Percentiles rank a stretch among this genome's conserved stretches.
These are phyloP conservation scores for Podila horticola DNA, from an alignment of 192 early-diverging fungal genomes.

Conservation along the genomic window DNA sequence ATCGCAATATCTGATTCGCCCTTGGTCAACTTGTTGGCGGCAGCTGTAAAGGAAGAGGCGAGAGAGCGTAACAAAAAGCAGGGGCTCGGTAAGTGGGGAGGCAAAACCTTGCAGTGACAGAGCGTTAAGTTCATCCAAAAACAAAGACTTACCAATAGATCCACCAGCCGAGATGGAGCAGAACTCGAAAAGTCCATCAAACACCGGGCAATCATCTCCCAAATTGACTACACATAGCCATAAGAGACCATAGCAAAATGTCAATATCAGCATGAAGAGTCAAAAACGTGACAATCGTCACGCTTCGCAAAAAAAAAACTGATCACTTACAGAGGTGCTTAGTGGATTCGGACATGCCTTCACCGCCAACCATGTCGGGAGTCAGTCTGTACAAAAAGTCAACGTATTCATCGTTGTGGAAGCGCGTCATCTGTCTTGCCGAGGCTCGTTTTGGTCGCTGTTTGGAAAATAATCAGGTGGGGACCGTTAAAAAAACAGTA, in stretches of 20 bases:
- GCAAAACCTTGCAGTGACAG: not conserved
- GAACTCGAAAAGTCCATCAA: constrained; percentile 97
- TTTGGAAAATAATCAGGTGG: constrained; percentile 6
- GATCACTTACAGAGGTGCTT: constrained; percentile 61
- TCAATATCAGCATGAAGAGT: not conserved
- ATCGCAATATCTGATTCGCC: constrained; percentile 77
- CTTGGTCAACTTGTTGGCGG: constrained; percentile 70
- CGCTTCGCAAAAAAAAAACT: not conserved
- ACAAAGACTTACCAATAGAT: constrained; percentile 75
- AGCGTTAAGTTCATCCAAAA: not conserved
- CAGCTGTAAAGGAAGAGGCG: constrained; percentile 42
- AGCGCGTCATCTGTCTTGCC: constrained; percentile 88
- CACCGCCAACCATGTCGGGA: constrained; percentile 75
- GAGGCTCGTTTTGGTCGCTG: constrained; percentile 77
- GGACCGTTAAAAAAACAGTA: not conserved
- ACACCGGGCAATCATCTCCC: constrained; percentile 94
- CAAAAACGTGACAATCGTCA: not conserved
- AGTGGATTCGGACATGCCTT: constrained; percentile 60
- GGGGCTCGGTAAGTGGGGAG: not conserved
- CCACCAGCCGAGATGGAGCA: constrained; percentile 93
- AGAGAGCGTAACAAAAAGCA: not conserved
- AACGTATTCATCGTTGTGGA: constrained; percentile 95
- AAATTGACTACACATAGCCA: constrained; percentile 70
- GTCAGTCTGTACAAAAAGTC: constrained; percentile 85
- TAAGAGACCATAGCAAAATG: constrained; percentile 1